Percentiles rank a stretch among this genome's conserved stretches.
These are phyloP conservation scores for Neurospora sp. DNA, from an alignment of 495 filamentous ascomycete genomes.

Conservation along the genomic window DNA sequence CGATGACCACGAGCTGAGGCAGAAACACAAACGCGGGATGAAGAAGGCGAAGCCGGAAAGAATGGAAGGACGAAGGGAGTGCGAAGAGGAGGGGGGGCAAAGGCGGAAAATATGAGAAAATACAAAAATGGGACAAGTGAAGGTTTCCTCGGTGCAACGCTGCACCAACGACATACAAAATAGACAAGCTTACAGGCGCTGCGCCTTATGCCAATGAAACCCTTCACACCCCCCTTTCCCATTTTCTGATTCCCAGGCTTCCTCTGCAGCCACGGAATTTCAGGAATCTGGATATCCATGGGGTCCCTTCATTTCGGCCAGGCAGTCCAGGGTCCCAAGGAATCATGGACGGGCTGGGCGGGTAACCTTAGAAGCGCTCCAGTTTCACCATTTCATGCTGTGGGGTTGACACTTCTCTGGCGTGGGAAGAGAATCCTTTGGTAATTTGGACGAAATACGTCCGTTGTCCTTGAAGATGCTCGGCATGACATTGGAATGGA, in stretches of 20 bases:
- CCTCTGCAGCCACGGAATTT: background rate
- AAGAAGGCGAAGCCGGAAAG: conserved; percentile 6
- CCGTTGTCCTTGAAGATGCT: background rate
- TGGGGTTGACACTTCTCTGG: background rate
- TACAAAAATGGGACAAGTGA: conserved; percentile 2
- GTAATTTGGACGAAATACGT: background rate
- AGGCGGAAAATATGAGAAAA: conserved; percentile 3
- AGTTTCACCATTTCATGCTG: background rate
- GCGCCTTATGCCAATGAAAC: conserved; percentile 4
- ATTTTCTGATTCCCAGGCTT: background rate
- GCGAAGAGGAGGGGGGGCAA: background rate
- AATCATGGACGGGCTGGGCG: background rate
- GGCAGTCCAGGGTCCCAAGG: background rate
- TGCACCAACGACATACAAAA: conserved; percentile 3
- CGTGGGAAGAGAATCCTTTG: background rate
- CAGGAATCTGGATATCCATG: background rate
- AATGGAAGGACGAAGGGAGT: conserved; percentile 10
- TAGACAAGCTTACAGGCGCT: background rate
- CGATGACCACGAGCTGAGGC: background rate
- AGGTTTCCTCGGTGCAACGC: background rate
- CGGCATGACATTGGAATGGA: background rate
- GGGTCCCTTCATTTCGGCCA: background rate
- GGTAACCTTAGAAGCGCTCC: background rate
- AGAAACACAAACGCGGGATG: background rate
- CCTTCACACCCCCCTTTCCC: background rate